These are phyloP conservation scores for Wolfiporia cocos DNA, from an alignment of 1,284 basidiomycete species.

Conservation along the genomic window DNA sequence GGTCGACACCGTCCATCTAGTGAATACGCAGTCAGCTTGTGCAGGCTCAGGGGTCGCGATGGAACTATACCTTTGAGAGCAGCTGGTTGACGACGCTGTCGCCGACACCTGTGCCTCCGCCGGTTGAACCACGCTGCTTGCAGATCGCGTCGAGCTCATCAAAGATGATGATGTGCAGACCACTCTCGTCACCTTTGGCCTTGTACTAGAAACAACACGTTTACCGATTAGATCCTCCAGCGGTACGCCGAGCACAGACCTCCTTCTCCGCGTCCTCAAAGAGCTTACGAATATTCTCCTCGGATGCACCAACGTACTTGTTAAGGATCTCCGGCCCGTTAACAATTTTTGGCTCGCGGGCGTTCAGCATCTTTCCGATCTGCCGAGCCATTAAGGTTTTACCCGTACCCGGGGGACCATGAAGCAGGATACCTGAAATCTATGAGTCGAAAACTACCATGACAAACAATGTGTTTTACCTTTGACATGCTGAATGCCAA, in stretches of 20 bases:
- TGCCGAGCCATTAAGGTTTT: conserved; percentile 98
- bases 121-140: conserved; percentile 93
- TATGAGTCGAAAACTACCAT: not conserved
- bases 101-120: conserved; percentile 92
- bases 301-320: conserved; percentile 97
- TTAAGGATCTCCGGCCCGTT: conserved; percentile 98
- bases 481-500: conserved; percentile 99
- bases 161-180: conserved; percentile 98
- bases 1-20: conserved; percentile 99
- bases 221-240: not conserved
- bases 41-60: too few relatives aligned
- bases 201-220: conserved; percentile 63
- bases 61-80: conserved; percentile 87
- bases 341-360: conserved; percentile 96
- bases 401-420: conserved; percentile 96
- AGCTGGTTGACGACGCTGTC: conserved; percentile 99
- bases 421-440: conserved; percentile 75
- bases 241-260: conserved; percentile 36
- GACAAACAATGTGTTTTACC: too few relatives aligned
- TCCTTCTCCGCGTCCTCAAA: conserved; percentile 98
- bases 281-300: conserved; percentile 98
- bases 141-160: conserved; percentile 99
- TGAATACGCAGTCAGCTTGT: not conserved
- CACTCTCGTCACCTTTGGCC: conserved; percentile 97
- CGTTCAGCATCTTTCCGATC: conserved; percentile 99